These are phyloP conservation scores for Teunomyces stri DNA, from an alignment of 805 yeast genomes.

Conservation along the genomic window DNA sequence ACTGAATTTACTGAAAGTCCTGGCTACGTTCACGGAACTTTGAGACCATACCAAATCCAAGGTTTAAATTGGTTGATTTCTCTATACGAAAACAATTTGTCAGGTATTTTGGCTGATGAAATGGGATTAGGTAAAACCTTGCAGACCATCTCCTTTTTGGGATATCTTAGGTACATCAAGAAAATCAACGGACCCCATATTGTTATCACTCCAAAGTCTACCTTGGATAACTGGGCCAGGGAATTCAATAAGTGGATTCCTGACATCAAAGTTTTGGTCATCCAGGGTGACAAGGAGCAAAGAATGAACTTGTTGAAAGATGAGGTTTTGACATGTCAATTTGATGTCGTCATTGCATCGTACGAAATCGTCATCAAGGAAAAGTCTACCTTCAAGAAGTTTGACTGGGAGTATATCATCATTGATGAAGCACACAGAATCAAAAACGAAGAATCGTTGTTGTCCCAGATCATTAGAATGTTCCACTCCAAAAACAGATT, in stretches of 20 bases:
- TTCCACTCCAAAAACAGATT: slow-evolving; percentile 69
- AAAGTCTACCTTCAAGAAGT: slow-evolving; percentile 61
- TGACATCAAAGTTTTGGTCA: slow-evolving; percentile 63
- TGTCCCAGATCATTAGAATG: slow-evolving; percentile 72
- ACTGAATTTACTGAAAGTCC: slow-evolving; percentile 54
- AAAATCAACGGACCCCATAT: slow-evolving; percentile 68
- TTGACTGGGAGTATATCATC: slow-evolving; percentile 73
- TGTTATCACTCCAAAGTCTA: slow-evolving; percentile 76
- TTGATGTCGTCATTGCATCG: slow-evolving; percentile 70
- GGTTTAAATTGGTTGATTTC: slow-evolving; percentile 79
- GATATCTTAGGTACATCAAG: slow-evolving; percentile 63
- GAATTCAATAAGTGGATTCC: slow-evolving; percentile 81
- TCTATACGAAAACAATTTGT: slow-evolving; percentile 61
- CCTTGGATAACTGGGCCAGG: slow-evolving; percentile 77
- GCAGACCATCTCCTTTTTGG: slow-evolving; percentile 75
- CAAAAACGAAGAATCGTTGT: slow-evolving; percentile 69
- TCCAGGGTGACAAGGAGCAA: slow-evolving; percentile 74
- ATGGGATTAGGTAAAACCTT: slow-evolving; percentile 84
- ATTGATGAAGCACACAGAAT: slow-evolving; percentile 85
- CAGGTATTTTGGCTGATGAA: slow-evolving; percentile 81
- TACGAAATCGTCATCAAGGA: slow-evolving; percentile 78
- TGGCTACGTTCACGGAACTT: slow-evolving; percentile 50
- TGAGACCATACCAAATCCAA: slow-evolving; percentile 75
- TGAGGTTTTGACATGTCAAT: slow-evolving; percentile 54
- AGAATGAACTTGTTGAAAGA: slow-evolving; percentile 54